Percentiles rank a stretch among this genome's conserved stretches.
These are phyloP conservation scores for Melocanna baccifera DNA, from an alignment of 176 grass and related monocot species.

Conservation along the genomic window DNA sequence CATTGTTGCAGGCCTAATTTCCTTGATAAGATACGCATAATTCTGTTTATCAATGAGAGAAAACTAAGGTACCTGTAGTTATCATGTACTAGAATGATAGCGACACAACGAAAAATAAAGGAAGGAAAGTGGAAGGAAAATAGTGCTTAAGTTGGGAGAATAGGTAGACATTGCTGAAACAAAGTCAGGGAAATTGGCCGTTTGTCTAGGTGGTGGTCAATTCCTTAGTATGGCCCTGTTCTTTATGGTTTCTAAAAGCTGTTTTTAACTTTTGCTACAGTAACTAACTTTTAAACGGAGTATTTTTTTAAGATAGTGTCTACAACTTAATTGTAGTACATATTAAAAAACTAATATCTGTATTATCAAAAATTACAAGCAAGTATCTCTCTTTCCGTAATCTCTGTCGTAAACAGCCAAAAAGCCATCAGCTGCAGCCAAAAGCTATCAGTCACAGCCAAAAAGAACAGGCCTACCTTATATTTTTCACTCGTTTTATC, in stretches of 20 bases:
- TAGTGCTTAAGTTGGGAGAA: background rate
- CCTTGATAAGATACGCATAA: background rate
- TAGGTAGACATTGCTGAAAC: background rate
- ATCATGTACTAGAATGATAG: background rate
- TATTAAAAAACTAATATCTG: too few relatives aligned
- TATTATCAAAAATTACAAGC: too few relatives aligned
- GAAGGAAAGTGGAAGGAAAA: background rate
- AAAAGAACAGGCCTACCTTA: too few relatives aligned
- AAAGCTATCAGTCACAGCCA: too few relatives aligned
- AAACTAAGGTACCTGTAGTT: conserved; percentile 2
- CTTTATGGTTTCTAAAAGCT: too few relatives aligned
- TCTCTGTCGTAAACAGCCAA: too few relatives aligned
- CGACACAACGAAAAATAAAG: conserved; percentile 20
- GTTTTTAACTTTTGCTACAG: too few relatives aligned
- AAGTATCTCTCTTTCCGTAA: too few relatives aligned
- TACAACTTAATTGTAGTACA: too few relatives aligned
- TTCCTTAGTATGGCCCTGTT: background rate
- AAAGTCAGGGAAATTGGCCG: conserved; percentile 7
- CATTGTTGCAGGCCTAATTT: background rate
- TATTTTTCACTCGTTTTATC: conserved; percentile 31
- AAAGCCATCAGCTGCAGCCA: too few relatives aligned
- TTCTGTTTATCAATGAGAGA: background rate
- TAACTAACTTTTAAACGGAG: too few relatives aligned
- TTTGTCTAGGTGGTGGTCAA: conserved; percentile 23
- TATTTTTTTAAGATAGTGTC: too few relatives aligned